These are phyloP conservation scores for Flaveria bidentis DNA, from an alignment of 129 eudicot species.

Conservation along the genomic window DNA sequence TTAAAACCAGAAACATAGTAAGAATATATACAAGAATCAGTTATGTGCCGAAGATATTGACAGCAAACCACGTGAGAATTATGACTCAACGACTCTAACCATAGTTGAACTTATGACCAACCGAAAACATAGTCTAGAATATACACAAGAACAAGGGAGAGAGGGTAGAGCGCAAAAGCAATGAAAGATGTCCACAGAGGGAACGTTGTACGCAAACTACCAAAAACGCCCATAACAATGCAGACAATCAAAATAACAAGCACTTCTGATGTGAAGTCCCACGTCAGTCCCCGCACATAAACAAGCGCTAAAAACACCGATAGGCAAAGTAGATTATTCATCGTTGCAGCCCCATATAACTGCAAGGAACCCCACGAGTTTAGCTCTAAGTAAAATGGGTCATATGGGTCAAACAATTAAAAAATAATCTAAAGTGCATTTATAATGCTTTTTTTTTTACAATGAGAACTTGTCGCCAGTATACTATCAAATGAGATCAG, in stretches of 20 bases:
- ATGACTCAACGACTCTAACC: background rate
- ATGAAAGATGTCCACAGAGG: conserved; percentile 79
- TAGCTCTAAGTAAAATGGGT: background rate
- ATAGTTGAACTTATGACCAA: conserved; percentile 53
- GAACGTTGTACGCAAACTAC: conserved; percentile 76
- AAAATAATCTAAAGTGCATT: background rate
- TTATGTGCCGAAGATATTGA: background rate
- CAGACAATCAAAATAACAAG: conserved; percentile 78
- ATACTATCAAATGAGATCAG: too few relatives aligned
- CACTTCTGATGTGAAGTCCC: conserved; percentile 91
- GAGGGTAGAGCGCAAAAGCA: conserved; percentile 72
- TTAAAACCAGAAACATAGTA: background rate
- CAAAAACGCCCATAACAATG: conserved; percentile 72
- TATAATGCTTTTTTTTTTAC: too few relatives aligned
- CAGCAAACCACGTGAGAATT: background rate
- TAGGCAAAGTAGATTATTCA: conserved; percentile 77
- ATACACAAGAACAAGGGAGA: conserved; percentile 75
- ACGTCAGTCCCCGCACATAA: conserved; percentile 61
- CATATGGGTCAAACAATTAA: background rate
- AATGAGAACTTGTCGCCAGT: too few relatives aligned
- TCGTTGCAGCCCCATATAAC: conserved; percentile 87
- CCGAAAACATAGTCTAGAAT: conserved; percentile 82
- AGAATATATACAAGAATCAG: background rate
- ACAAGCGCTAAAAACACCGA: conserved; percentile 88
- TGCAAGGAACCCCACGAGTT: conserved; percentile 22